These are phyloP conservation scores for Coemansia reversa DNA, from an alignment of 192 early-diverging fungal species.

Conservation along the genomic window DNA sequence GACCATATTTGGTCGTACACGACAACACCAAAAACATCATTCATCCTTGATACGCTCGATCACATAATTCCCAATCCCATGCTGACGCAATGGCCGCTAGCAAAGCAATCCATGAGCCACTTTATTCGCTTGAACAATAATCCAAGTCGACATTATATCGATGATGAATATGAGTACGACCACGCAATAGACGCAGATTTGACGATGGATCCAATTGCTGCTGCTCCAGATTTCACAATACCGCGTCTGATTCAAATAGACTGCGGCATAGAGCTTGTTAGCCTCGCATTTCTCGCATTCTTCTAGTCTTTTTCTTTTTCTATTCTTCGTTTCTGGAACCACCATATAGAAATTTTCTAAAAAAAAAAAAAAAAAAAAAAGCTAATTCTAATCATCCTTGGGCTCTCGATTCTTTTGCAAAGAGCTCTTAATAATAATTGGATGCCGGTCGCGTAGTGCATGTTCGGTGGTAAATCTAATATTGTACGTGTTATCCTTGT, in stretches of 20 bases:
- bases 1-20: neutral
- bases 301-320: conserved; percentile 4
- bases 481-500: conserved; percentile 34
- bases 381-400: conserved; percentile 4
- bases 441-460: conserved; percentile 43
- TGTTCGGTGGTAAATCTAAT: conserved; percentile 43
- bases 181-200: too few species aligned
- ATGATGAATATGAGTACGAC: too few species aligned
- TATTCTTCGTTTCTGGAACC: too few species aligned
- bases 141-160: too few species aligned
- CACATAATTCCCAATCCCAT: neutral
- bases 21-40: neutral
- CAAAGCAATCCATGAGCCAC: conserved; percentile 5
- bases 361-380: conserved; percentile 2
- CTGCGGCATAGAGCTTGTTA: conserved; percentile 10
- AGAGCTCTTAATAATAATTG: conserved; percentile 45
- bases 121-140: neutral
- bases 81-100: conserved; percentile 33
- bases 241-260: conserved; percentile 13
- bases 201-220: neutral
- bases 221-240: neutral
- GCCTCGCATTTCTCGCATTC: conserved; percentile 15
- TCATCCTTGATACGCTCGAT: neutral
- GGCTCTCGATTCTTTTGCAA: conserved; percentile 23
- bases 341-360: neutral